Base-by-base conservation (phyloP, 164 flowering plant genomes). In the Stephania cephalantha region DNA sequence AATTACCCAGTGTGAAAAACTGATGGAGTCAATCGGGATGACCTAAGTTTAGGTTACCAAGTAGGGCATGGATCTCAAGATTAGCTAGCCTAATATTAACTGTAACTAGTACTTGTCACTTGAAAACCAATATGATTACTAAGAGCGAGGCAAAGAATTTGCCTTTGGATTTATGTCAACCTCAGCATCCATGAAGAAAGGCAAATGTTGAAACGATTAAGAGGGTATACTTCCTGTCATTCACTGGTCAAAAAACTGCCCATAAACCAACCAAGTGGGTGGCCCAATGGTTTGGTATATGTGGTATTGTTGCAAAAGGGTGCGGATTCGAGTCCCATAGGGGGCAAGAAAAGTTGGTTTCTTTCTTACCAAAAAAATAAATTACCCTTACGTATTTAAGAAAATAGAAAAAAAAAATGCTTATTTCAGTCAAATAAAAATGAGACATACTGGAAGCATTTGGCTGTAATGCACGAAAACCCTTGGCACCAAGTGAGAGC, bases 401-500 rank as follows among this genome's bases (percentile, higher is more conserved):
- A 35, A 35, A 35, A 35, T 35, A 35, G 42, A 35, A 35, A 35
- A 35, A 31, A 46, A 13, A 69, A 13, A 73, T 35, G 42, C 9
- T 61, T 42, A 68, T 67, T 15, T 50, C 44, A 48, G 5, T 46
- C 25, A 46, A 68, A 18, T 75, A 10, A 52, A 71, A 70, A n/a
- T n/a, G 45, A 46, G 76, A 52, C 90, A 72, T 90, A 95, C 99
- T 91, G 35, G 88, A 86, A 25, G 90, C 80, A 82, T 88, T 83
- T 79, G 97, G 95, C 84, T 81, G 89, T 25, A 90, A 44, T 74
- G 85, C 91, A 73, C 98, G 98, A 55, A 74, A 82, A 75, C 99
- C 99, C 85, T 91, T 91, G 53, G 83, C 78, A 80, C 98, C 98
- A 81, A 86, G 85, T 55, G 95, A 79, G 17, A 93, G 83, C 76